phyloP scores from a whole-genome alignment of 495 filamentous ascomycete species.

The Penicillium paxilli region DNA sequence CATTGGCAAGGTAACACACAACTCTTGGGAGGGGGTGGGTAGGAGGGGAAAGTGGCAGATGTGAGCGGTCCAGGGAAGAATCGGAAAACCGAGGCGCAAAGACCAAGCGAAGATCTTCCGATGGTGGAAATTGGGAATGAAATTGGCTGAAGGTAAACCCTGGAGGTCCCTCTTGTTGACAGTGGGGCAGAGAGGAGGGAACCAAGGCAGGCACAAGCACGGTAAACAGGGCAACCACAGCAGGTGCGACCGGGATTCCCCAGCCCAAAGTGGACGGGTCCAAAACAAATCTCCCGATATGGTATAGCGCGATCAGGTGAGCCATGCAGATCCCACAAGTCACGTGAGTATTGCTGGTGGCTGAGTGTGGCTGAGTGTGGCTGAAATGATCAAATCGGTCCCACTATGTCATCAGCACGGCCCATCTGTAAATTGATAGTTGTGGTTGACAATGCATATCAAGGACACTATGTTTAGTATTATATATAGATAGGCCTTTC shows the following conservation, averaged over 20 bases:
- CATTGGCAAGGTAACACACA: neutral
- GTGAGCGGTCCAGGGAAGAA: conserved; percentile 4
- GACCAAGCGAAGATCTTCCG: conserved; percentile 6
- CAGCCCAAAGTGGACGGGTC: conserved; percentile 18
- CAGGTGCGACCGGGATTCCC: conserved; percentile 32
- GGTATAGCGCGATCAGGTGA: conserved; percentile 36
- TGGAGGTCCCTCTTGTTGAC: conserved; percentile 29
- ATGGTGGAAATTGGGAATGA: conserved; percentile 24
- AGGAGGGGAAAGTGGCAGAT: neutral
- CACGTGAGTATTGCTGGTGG: conserved; percentile 20
- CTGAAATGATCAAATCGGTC: too few species aligned
- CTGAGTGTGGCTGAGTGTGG: neutral
- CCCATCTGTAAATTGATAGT: too few species aligned
- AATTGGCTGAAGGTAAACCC: too few species aligned
- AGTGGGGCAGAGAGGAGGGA: conserved; percentile 16
- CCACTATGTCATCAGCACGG: too few species aligned
- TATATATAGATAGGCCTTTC: too few species aligned
- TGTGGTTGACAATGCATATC: too few species aligned
- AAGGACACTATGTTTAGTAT: too few species aligned
- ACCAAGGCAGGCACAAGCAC: too few species aligned
- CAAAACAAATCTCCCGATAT: conserved; percentile 50
- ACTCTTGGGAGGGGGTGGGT: neutral
- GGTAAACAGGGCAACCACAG: conserved; percentile 4
- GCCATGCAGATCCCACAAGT: conserved; percentile 17
- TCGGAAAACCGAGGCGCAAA: conserved; percentile 1